phyloP scores from a whole-genome alignment of 2,329 filamentous ascomycete genomes.

The Epichloe sylvatica region DNA sequence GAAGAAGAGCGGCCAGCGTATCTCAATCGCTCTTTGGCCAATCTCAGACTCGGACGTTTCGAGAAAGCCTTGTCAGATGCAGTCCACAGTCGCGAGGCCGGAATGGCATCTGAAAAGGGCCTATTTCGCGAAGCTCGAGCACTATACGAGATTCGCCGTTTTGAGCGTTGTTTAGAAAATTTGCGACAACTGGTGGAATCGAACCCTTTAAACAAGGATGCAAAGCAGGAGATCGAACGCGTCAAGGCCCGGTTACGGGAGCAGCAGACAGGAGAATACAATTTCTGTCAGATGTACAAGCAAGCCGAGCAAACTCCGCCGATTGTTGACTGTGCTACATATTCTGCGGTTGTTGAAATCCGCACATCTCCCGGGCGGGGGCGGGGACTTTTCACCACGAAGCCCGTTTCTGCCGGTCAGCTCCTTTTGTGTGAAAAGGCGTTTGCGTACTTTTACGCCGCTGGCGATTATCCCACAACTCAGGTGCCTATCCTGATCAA shows the following conservation, averaged over 20 bases:
- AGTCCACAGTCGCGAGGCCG: constrained; percentile 4
- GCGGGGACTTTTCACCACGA: constrained; percentile 36
- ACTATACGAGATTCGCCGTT: constrained; percentile 28
- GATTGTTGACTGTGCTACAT: constrained; percentile 33
- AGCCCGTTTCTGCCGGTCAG: constrained; percentile 32
- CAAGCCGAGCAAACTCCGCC: not conserved
- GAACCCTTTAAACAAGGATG: not conserved
- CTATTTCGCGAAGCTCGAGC: constrained; percentile 31
- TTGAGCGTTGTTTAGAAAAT: constrained; percentile 20
- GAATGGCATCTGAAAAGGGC: constrained; percentile 24
- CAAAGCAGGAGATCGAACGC: constrained; percentile 6
- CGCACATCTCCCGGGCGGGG: constrained; percentile 27
- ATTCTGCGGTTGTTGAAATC: constrained; percentile 26
- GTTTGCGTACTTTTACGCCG: constrained; percentile 27
- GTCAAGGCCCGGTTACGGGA: constrained; percentile 22
- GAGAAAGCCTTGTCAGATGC: constrained; percentile 20
- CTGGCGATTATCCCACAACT: constrained; percentile 7
- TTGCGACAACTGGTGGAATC: constrained; percentile 11
- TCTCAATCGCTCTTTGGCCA: constrained; percentile 23
- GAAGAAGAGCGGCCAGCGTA: constrained; percentile 21
- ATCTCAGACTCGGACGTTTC: constrained; percentile 17
- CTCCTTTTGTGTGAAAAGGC: constrained; percentile 44
- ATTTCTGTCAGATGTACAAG: constrained; percentile 13
- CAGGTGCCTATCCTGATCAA: constrained; percentile 20
- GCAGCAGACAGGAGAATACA: constrained; percentile 24